Evolutionary conservation across 805 yeast genomes (phyloP).

Genomic region (Yamadazyma akitaensis): DNA sequence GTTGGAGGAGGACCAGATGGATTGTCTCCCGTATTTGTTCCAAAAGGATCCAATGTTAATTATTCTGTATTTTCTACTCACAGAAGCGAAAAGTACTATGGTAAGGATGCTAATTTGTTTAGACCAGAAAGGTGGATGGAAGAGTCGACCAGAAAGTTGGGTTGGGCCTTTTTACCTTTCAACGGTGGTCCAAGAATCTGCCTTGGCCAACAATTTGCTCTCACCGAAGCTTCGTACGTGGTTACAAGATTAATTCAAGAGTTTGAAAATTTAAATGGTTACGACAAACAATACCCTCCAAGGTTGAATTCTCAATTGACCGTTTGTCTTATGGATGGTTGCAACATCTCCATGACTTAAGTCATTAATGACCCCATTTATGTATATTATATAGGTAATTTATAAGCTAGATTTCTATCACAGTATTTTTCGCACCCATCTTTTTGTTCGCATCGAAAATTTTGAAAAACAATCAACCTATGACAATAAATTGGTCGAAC

Average conservation of each 20-base stretch:
- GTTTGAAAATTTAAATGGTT: constrained; percentile 19
- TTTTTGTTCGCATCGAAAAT: constrained; percentile 1
- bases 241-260: constrained; percentile 31
- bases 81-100: constrained; percentile 24
- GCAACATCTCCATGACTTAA: constrained; percentile 11
- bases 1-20: constrained; percentile 32
- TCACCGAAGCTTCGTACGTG: constrained; percentile 50
- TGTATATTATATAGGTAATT: not conserved
- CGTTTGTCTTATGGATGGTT: constrained; percentile 23
- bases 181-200: constrained; percentile 58
- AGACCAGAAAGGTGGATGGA: constrained; percentile 39
- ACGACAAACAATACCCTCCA: constrained; percentile 23
- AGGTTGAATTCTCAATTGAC: constrained; percentile 29
- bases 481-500: constrained; percentile 33
- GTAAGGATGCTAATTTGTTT: constrained; percentile 32
- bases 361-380: not conserved
- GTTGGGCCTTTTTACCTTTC: constrained; percentile 52
- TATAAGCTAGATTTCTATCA: not conserved
- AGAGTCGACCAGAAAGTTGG: constrained; percentile 28
- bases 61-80: constrained; percentile 22
- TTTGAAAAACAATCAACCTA: constrained; percentile 1
- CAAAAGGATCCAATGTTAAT: constrained; percentile 19
- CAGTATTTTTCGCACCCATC: not conserved
- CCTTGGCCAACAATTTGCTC: constrained; percentile 55
- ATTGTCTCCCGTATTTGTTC: constrained; percentile 19